A percentile compares a stretch with the other conserved stretches of the same genome.
These are phyloP conservation scores for Botrytis paeoniae DNA, from an alignment of 2,329 filamentous ascomycete genomes.

Conservation along the genomic window DNA sequence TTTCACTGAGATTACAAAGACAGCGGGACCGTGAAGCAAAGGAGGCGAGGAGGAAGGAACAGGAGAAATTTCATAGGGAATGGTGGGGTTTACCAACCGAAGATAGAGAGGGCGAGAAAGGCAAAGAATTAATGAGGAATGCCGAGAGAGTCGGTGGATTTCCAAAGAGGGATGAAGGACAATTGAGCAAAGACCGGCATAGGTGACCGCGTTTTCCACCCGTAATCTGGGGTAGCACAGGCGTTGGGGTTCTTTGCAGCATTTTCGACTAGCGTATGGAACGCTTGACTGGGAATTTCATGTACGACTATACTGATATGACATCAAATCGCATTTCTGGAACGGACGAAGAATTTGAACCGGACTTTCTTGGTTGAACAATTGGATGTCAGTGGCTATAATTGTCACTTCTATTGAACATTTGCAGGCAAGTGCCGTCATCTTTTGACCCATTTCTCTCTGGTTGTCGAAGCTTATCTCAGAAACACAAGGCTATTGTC, in stretches of 20 bases:
- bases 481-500: neutral
- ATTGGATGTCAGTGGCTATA: neutral
- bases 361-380: neutral
- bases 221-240: conserved; percentile 15
- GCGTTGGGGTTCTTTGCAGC: conserved; percentile 28
- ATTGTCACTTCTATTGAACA: neutral
- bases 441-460: neutral
- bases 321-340: conserved; percentile 14
- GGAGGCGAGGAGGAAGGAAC: conserved; percentile 55
- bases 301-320: conserved; percentile 27
- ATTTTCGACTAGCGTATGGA: conserved; percentile 23
- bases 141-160: conserved; percentile 57
- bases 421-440: conserved; percentile 7
- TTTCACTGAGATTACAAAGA: conserved; percentile 70
- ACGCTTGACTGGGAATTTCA: conserved; percentile 19
- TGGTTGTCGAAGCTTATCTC: neutral
- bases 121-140: conserved; percentile 51
- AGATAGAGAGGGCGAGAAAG: conserved; percentile 55
- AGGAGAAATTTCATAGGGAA: conserved; percentile 63
- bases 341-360: neutral
- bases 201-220: conserved; percentile 28
- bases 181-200: conserved; percentile 39
- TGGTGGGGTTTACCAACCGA: conserved; percentile 64
- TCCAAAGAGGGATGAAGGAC: conserved; percentile 42
- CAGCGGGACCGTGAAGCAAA: conserved; percentile 64